Percentiles rank a stretch among this genome's conserved stretches.
phyloP scores from a whole-genome alignment of 352 stramenopile genomes.

The Halophytophthora polymorphica region DNA sequence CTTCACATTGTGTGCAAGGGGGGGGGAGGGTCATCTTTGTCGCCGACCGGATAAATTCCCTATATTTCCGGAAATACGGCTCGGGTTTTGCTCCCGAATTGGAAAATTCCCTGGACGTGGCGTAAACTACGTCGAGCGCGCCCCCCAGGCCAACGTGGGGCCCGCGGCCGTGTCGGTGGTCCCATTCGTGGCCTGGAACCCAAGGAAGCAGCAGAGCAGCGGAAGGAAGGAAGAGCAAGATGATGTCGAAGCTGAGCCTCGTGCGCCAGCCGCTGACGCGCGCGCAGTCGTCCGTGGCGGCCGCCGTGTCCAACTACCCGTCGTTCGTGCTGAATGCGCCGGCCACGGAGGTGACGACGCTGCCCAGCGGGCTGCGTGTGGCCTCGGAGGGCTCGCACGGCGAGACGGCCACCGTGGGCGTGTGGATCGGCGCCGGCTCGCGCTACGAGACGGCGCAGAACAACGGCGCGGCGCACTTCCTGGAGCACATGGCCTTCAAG shows the following conservation, averaged over 20 bases:
- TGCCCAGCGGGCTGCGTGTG: constrained; percentile 96
- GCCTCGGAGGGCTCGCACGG: constrained; percentile 96
- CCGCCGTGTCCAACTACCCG: constrained; percentile 74
- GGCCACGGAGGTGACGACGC: constrained; percentile 95
- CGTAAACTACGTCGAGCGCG: neutral
- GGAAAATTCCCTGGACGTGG: constrained; percentile 13
- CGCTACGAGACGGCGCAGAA: constrained; percentile 98
- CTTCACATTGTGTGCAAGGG: neutral
- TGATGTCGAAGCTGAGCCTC: constrained; percentile 68
- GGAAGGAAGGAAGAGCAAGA: constrained; percentile 14
- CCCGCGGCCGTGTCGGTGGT: constrained; percentile 18
- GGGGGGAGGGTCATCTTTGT: constrained; percentile 11
- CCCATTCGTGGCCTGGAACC: constrained; percentile 41
- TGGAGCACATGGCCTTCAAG: constrained; percentile 99
- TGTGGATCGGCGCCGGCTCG: constrained; percentile 95
- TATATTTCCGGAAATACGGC: constrained; percentile 8
- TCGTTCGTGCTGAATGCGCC: constrained; percentile 92
- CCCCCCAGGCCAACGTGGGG: constrained; percentile 24
- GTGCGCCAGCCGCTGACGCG: constrained; percentile 54
- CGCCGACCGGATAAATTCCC: constrained; percentile 1
- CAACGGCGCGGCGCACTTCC: constrained; percentile 99
- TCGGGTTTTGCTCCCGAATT: constrained; percentile 7
- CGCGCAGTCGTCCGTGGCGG: constrained; percentile 67
- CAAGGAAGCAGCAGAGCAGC: constrained; percentile 7
- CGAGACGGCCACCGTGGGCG: constrained; percentile 98